Percentiles rank a stretch among this genome's conserved stretches.
These are phyloP conservation scores for Tricholoma saponaceum DNA, from an alignment of 768 basidiomycete genomes.

Conservation along the genomic window DNA sequence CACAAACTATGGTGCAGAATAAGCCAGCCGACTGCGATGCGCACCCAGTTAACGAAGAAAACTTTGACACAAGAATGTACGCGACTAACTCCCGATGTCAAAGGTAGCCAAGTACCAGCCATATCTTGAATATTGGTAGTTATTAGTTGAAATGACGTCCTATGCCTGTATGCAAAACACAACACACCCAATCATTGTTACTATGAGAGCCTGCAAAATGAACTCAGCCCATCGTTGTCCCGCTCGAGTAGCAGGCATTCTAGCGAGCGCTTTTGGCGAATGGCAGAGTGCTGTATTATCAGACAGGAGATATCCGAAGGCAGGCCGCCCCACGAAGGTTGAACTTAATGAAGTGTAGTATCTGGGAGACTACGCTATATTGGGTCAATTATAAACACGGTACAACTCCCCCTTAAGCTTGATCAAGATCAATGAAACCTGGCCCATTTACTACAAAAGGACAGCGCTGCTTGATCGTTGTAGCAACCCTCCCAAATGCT, in stretches of 20 bases:
- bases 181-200: conserved; percentile 23
- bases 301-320: too few relatives aligned
- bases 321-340: too few relatives aligned
- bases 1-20: conserved; percentile 17
- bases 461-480: background rate
- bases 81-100: conserved; percentile 26
- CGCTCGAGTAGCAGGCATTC: background rate
- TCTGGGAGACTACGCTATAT: too few relatives aligned
- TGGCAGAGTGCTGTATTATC: background rate
- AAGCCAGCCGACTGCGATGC: conserved; percentile 25
- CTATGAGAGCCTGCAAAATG: conserved; percentile 19
- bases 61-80: background rate
- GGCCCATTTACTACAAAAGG: background rate
- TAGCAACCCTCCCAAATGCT: conserved; percentile 20
- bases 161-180: too few relatives aligned
- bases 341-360: too few relatives aligned
- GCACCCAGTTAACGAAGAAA: background rate
- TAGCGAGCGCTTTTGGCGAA: background rate
- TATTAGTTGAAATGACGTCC: background rate
- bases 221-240: conserved; percentile 8
- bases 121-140: conserved; percentile 17
- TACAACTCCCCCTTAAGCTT: background rate
- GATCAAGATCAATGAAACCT: background rate
- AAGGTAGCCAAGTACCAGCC: conserved; percentile 30
- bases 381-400: background rate